phyloP scores from a whole-genome alignment of 306 rosid species.

The Rosa multiflora region DNA sequence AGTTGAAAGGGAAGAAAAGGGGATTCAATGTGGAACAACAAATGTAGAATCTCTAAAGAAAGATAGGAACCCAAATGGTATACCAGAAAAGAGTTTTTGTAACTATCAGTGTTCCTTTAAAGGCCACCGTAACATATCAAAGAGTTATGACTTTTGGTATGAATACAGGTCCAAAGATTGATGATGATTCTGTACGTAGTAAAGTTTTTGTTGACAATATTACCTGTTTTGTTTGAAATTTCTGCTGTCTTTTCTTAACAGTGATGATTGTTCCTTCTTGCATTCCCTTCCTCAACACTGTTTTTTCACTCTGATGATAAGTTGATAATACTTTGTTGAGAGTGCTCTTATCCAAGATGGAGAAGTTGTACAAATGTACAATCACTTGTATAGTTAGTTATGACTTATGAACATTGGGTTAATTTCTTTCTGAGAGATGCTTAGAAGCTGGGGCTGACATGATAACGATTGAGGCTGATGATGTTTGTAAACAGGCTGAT shows the following conservation, averaged over 20 bases:
- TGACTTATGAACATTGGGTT: background rate
- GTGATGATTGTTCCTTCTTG: background rate
- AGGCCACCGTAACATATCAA: background rate
- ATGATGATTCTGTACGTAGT: background rate
- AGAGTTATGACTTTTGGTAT: background rate
- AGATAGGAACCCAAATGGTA: background rate
- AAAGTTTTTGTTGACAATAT: background rate
- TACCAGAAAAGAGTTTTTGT: background rate
- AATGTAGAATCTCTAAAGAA: background rate
- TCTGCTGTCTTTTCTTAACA: background rate
- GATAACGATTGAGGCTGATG: constrained; percentile 84
- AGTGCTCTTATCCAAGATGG: background rate
- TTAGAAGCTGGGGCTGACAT: constrained; percentile 96
- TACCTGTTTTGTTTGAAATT: background rate
- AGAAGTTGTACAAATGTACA: background rate
- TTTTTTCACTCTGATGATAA: background rate
- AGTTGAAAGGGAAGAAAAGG: background rate
- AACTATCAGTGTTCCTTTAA: background rate
- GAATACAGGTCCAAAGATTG: background rate
- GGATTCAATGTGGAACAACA: background rate
- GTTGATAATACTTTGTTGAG: background rate
- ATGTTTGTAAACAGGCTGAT: constrained; percentile 59
- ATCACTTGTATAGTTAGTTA: background rate
- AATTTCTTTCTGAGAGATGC: constrained; percentile 66
- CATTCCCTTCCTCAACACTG: background rate